phyloP scores from a whole-genome alignment of 768 basidiomycete species.

The Macrolepiota fuliginosa region DNA sequence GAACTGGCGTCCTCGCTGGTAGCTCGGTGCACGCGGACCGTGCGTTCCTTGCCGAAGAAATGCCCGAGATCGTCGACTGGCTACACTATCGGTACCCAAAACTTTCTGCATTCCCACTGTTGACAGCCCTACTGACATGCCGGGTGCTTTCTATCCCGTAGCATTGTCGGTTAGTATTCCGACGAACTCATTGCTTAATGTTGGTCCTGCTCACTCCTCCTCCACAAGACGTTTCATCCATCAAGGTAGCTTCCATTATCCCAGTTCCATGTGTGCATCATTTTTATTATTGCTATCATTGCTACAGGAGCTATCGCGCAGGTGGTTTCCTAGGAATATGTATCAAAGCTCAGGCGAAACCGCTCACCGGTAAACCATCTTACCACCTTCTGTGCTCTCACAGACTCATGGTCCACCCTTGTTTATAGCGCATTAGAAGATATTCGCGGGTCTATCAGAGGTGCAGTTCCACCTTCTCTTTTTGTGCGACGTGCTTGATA shows the following conservation, averaged over 20 bases:
- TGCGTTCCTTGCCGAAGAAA: constrained; percentile 67
- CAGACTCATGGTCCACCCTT: background rate
- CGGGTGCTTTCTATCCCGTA: constrained; percentile 19
- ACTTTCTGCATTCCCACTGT: constrained; percentile 4
- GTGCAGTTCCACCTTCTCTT: constrained; percentile 29
- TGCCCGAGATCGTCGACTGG: constrained; percentile 80
- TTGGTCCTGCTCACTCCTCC: background rate
- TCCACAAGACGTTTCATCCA: constrained; percentile 76
- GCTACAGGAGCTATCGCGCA: constrained; percentile 63
- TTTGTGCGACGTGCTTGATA: background rate
- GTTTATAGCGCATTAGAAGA: constrained; percentile 73
- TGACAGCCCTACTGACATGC: background rate
- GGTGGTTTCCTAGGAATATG: constrained; percentile 57
- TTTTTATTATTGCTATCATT: background rate
- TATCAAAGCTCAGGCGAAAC: constrained; percentile 33
- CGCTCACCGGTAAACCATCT: constrained; percentile 53
- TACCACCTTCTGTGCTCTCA: background rate
- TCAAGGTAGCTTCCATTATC: constrained; percentile 53
- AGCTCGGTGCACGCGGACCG: constrained; percentile 85
- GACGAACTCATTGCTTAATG: background rate
- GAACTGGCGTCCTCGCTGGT: constrained; percentile 75
- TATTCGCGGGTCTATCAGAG: constrained; percentile 72
- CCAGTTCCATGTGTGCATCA: background rate
- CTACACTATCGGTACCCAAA: constrained; percentile 69
- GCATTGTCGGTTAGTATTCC: constrained; percentile 64